Evolutionary conservation across 495 filamentous ascomycete genomes (phyloP), one percentile per base, ranked within the genome.

Genomic region (Tuber calosporum): DNA sequence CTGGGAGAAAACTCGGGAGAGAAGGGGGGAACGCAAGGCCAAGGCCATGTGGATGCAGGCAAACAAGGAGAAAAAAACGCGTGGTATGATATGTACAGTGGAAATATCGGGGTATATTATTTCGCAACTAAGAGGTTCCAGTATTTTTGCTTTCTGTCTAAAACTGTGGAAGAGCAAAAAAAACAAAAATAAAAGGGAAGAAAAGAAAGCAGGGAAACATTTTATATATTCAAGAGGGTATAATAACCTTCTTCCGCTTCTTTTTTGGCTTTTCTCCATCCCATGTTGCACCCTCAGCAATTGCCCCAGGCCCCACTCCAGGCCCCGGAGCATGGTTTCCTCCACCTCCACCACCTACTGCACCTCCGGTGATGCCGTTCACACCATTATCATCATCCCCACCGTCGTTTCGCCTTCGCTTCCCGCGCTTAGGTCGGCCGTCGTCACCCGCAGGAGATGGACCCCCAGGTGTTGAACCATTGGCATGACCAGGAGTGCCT

Each of bases 371-470:
- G 72, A 36, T 79, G 72, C 70, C 75, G 73, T 78, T 78, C 72
- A 70, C 73, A 73, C 71, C 73, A 26, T 82, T 84, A 70, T 84
- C 82, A 36, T 87, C 88, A 69, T 86, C 86, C 73, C 88, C 87
- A 17, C 87, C 89, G 83, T 91, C 89, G 69, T 86, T 87, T 76
- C 88, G 84, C 75, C 90, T 84, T 83, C 91, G 90, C 77, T 88
- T 89, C 67, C 74, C 76, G 40, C 88, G 87, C 78, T 86, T 89
- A 4, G 90, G 88, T 43, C 89, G 84, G 20, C 85, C 83, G 40
- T 81, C 69, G 72, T 87, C 86, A 42, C 81, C 70, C 15, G 77
- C 73, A 41, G 77, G 72, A 30, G 73, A 82, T 62, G 82, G 81
- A 66, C 82, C 69, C 17, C 83, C 78, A 69, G 84, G 77, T 22